phyloP scores from a whole-genome alignment of 2,329 filamentous ascomycete genomes.

The Incumbomyces delicatus region DNA sequence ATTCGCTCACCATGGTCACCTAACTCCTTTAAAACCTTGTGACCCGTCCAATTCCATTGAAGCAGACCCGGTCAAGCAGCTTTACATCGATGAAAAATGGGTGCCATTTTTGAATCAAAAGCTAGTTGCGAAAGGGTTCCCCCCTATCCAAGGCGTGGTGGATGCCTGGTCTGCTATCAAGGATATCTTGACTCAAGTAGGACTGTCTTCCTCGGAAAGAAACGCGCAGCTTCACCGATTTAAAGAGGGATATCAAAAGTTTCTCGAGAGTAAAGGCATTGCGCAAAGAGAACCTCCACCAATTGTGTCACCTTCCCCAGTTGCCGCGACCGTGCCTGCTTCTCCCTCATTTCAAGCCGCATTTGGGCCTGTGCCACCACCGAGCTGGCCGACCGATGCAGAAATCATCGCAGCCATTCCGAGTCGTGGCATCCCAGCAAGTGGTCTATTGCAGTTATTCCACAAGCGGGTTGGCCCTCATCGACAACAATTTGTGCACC shows the following conservation, averaged over 20 bases:
- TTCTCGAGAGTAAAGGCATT: neutral
- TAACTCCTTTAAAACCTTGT: no score
- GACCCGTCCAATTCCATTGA: neutral
- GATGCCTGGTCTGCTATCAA: neutral
- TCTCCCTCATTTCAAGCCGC: neutral
- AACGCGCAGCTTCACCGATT: constrained; percentile 3
- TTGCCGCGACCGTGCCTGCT: neutral
- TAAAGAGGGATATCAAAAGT: neutral
- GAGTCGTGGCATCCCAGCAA: neutral
- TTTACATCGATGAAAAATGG: constrained; percentile 2
- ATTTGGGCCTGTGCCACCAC: neutral
- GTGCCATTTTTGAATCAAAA: constrained; percentile 5
- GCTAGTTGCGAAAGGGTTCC: neutral
- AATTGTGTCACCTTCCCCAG: neutral
- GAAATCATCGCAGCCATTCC: constrained; percentile 2
- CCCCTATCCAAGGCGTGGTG: neutral
- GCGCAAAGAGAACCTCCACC: neutral
- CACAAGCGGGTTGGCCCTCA: neutral
- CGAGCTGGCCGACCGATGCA: neutral
- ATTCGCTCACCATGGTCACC: no score
- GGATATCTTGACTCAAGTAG: constrained; percentile 2
- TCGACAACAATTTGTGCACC: neutral
- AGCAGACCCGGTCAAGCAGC: neutral
- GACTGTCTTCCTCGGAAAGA: constrained; percentile 1
- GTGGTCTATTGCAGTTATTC: neutral